These are phyloP conservation scores for Soucietia sequanensis DNA, from an alignment of 805 yeast genomes.

Conservation along the genomic window DNA sequence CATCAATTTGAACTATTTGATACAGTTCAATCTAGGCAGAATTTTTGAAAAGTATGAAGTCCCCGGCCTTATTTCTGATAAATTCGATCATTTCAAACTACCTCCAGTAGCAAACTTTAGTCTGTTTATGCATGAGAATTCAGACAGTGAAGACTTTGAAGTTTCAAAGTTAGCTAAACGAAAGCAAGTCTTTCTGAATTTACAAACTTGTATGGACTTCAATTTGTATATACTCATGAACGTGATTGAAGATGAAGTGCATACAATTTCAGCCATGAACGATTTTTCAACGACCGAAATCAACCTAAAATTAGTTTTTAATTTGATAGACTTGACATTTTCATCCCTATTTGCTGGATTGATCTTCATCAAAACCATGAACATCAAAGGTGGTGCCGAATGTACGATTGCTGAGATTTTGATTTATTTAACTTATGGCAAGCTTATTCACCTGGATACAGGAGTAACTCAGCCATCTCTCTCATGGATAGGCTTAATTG, in stretches of 20 bases:
- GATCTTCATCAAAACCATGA: not conserved
- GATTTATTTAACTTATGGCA: slow-evolving; percentile 7
- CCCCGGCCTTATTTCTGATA: slow-evolving; percentile 11
- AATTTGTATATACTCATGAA: slow-evolving; percentile 8
- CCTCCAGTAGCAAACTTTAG: slow-evolving; percentile 34
- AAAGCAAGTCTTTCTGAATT: slow-evolving; percentile 3
- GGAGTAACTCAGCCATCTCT: slow-evolving; percentile 10
- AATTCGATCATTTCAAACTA: slow-evolving; percentile 15
- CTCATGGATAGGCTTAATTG: slow-evolving; percentile 28
- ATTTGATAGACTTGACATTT: slow-evolving; percentile 14
- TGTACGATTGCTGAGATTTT: slow-evolving; percentile 2
- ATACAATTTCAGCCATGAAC: slow-evolving; percentile 8
- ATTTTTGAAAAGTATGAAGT: slow-evolving; percentile 6
- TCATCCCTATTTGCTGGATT: slow-evolving; percentile 15
- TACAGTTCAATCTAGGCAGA: slow-evolving; percentile 11
- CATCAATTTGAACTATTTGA: slow-evolving; percentile 16
- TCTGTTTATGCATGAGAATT: slow-evolving; percentile 10
- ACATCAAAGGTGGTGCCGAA: slow-evolving; percentile 2
- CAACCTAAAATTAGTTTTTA: slow-evolving; percentile 10
- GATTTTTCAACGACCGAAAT: slow-evolving; percentile 5
- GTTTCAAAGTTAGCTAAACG: slow-evolving; percentile 2
- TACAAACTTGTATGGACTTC: slow-evolving; percentile 7
- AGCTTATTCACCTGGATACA: slow-evolving; percentile 9
- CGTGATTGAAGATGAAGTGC: slow-evolving; percentile 14
- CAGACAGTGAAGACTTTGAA: slow-evolving; percentile 5